Evolutionary conservation across 495 filamentous ascomycete species (phyloP).

Genomic region (Venustampulla echinocandica): DNA sequence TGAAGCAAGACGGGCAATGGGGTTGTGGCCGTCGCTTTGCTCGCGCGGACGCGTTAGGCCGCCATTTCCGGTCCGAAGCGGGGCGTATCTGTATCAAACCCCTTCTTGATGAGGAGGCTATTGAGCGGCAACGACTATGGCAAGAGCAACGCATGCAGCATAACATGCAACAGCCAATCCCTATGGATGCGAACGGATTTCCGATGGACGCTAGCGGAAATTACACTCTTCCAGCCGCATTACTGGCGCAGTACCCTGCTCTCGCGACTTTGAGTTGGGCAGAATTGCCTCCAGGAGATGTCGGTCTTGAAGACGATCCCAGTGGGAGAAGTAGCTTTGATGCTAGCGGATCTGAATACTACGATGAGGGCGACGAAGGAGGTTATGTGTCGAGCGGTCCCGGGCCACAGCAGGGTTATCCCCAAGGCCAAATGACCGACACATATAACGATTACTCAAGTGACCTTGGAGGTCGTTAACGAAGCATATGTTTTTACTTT

Average conservation of each 20-base stretch:
- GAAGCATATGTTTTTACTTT: neutral
- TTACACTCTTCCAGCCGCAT: slow-evolving; percentile 73
- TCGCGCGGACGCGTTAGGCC: slow-evolving; percentile 86
- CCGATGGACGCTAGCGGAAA: slow-evolving; percentile 45
- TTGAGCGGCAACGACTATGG: slow-evolving; percentile 60
- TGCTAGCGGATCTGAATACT: slow-evolving; percentile 60
- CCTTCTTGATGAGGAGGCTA: slow-evolving; percentile 79
- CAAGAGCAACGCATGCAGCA: slow-evolving; percentile 57
- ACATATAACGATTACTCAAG: slow-evolving; percentile 39
- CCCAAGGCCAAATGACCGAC: slow-evolving; percentile 32
- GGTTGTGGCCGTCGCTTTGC: slow-evolving; percentile 91
- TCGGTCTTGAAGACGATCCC: slow-evolving; percentile 48
- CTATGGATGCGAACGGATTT: slow-evolving; percentile 34
- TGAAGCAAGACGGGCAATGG: slow-evolving; percentile 77
- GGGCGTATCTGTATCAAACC: slow-evolving; percentile 95
- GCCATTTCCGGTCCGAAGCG: slow-evolving; percentile 95
- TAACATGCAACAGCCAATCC: slow-evolving; percentile 40
- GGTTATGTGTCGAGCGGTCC: slow-evolving; percentile 47
- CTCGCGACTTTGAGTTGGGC: slow-evolving; percentile 39
- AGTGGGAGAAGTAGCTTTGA: slow-evolving; percentile 84
- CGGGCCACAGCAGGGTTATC: slow-evolving; percentile 30
- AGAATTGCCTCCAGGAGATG: slow-evolving; percentile 23
- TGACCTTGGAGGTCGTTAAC: slow-evolving; percentile 36
- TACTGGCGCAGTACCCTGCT: slow-evolving; percentile 87
- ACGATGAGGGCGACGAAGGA: slow-evolving; percentile 50